These are phyloP conservation scores for Gautieria morchelliformis DNA, from an alignment of 768 basidiomycete genomes.

Conservation along the genomic window DNA sequence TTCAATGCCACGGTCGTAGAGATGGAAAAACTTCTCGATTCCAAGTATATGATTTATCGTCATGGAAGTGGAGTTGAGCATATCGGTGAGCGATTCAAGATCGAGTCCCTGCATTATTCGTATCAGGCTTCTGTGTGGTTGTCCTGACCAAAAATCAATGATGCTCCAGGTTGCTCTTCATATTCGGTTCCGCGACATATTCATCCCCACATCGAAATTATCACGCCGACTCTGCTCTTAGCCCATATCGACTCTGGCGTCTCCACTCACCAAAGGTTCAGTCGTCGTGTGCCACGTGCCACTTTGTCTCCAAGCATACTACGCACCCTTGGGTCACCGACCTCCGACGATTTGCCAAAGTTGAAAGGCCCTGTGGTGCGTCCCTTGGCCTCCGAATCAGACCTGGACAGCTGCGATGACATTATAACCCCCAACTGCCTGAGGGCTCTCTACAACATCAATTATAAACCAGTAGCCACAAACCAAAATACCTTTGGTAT, in stretches of 20 bases:
- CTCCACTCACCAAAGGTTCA: not conserved
- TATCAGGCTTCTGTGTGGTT: not conserved
- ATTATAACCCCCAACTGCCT: conserved; percentile 20
- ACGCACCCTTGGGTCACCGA: conserved; percentile 1
- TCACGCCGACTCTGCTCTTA: conserved; percentile 3
- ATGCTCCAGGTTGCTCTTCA: conserved; percentile 1
- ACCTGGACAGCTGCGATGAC: conserved; percentile 3
- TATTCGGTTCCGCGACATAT: conserved; percentile 57
- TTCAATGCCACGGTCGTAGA: conserved; percentile 10
- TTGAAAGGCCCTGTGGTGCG: not conserved
- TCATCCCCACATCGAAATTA: conserved; percentile 32
- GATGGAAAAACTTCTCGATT: conserved; percentile 11
- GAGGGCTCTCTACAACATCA: conserved; percentile 27
- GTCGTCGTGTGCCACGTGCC: not conserved
- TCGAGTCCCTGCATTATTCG: not conserved
- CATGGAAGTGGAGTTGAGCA: conserved; percentile 10
- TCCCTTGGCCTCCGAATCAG: not conserved
- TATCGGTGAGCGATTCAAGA: not conserved
- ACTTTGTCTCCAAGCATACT: not conserved
- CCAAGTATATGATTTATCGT: conserved; percentile 11
- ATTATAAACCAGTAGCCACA: conserved; percentile 18
- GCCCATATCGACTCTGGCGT: not conserved
- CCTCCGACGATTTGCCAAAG: conserved; percentile 4
- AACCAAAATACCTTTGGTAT: conserved; percentile 7
- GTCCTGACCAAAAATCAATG: not conserved